These are phyloP conservation scores for Bruguiera sexangula DNA, from an alignment of 345 rosid species.

Conservation along the genomic window DNA sequence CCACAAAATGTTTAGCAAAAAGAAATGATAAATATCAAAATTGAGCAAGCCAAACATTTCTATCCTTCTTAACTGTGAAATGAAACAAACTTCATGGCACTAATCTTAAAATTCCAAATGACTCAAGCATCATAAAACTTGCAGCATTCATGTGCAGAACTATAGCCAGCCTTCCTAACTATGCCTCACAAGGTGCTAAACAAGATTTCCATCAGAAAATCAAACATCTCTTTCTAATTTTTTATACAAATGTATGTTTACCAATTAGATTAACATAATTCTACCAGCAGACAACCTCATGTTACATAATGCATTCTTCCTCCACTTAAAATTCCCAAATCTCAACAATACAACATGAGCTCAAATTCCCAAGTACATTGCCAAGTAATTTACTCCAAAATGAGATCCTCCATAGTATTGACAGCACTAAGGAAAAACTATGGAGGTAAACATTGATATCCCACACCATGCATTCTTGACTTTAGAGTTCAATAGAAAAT, in stretches of 20 bases:
- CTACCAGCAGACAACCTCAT: not conserved
- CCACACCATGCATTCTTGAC: no score
- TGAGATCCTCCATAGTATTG: no score
- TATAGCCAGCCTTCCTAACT: slow-evolving; percentile 1
- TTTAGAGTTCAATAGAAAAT: no score
- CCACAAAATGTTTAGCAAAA: slow-evolving; percentile 6
- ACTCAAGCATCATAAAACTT: not conserved
- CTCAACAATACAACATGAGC: no score
- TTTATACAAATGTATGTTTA: no score
- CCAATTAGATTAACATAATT: not conserved
- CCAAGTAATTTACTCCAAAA: no score
- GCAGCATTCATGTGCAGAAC: not conserved
- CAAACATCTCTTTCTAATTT: no score
- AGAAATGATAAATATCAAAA: not conserved
- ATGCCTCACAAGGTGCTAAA: not conserved
- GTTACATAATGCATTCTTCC: no score
- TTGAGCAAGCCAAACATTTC: slow-evolving; percentile 1
- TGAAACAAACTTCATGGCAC: not conserved
- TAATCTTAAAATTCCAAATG: not conserved
- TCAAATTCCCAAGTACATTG: no score
- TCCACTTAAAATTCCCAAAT: no score
- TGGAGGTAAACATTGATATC: no score
- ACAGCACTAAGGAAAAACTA: no score
- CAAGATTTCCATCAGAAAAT: not conserved
- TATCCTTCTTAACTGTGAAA: not conserved